phyloP scores from a whole-genome alignment of 2,329 filamentous ascomycete genomes.

The Botrytis sinoallii region DNA sequence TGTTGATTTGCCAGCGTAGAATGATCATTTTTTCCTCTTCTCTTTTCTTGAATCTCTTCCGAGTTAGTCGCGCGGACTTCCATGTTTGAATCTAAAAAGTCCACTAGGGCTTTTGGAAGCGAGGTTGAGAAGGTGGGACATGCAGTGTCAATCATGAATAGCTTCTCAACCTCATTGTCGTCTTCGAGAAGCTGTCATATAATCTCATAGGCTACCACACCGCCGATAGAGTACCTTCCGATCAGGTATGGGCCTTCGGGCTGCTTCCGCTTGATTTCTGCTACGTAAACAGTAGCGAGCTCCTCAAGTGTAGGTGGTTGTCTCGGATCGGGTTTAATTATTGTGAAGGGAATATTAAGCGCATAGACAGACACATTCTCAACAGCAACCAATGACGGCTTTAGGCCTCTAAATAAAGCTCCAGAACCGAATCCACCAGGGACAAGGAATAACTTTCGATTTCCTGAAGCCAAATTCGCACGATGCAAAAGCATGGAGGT shows the following conservation, averaged over 20 bases:
- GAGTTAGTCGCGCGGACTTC: slow-evolving; percentile 55
- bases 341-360: slow-evolving; percentile 72
- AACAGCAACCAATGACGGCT: not conserved
- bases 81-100: slow-evolving; percentile 68
- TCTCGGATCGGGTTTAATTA: slow-evolving; percentile 58
- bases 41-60: slow-evolving; percentile 38
- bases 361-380: slow-evolving; percentile 50
- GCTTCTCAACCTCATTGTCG: slow-evolving; percentile 55
- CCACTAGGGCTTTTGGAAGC: slow-evolving; percentile 48
- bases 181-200: slow-evolving; percentile 56
- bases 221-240: slow-evolving; percentile 72
- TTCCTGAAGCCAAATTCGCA: not conserved
- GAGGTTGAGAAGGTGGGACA: slow-evolving; percentile 65
- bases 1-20: slow-evolving; percentile 50
- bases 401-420: not conserved
- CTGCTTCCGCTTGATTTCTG: slow-evolving; percentile 69
- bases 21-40: slow-evolving; percentile 69
- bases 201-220: slow-evolving; percentile 68
- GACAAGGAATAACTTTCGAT: not conserved
- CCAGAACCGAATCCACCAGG: not conserved
- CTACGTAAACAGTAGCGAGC: slow-evolving; percentile 61
- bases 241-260: slow-evolving; percentile 65
- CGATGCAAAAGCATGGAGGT: not conserved
- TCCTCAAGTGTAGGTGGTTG: slow-evolving; percentile 59
- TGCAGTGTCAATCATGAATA: slow-evolving; percentile 65